Percentiles rank a stretch among this genome's conserved stretches.
These are phyloP conservation scores for Scedosporium boydii DNA, from an alignment of 2,329 filamentous ascomycete species.

Conservation along the genomic window DNA sequence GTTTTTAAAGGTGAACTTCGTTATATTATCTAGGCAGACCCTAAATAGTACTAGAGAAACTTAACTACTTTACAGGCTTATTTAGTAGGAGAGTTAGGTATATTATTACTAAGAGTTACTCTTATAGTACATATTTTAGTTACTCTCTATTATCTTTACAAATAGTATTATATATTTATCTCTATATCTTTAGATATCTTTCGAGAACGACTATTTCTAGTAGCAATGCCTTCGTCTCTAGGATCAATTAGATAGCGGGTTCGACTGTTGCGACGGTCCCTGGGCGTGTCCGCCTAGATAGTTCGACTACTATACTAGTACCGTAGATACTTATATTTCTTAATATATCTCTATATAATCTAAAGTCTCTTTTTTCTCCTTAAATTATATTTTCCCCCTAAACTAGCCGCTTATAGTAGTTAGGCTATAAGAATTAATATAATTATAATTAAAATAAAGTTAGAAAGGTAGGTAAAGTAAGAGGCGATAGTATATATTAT, in stretches of 20 bases:
- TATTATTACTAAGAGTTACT: neutral
- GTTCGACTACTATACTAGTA: too few species aligned
- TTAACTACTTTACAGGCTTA: neutral
- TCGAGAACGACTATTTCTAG: constrained; percentile 7
- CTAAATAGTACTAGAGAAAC: neutral
- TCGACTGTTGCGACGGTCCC: constrained; percentile 13
- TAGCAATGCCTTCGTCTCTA: constrained; percentile 9
- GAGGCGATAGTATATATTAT: too few species aligned
- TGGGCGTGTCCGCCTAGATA: constrained; percentile 9
- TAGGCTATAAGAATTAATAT: too few species aligned
- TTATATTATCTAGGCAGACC: neutral
- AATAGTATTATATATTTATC: neutral
- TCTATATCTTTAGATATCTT: neutral
- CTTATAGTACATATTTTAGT: neutral
- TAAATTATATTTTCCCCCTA: too few species aligned
- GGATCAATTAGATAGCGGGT: constrained; percentile 10
- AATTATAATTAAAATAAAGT: too few species aligned
- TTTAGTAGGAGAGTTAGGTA: neutral
- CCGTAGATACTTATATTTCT: too few species aligned
- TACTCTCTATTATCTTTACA: neutral
- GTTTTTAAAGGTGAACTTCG: neutral
- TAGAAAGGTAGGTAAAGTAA: too few species aligned
- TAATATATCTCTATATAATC: too few species aligned
- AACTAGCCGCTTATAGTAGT: too few species aligned
- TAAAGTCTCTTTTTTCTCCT: too few species aligned